Evolutionary conservation across 768 basidiomycete genomes (phyloP).

Genomic region (Paxillus ammoniavirescens): DNA sequence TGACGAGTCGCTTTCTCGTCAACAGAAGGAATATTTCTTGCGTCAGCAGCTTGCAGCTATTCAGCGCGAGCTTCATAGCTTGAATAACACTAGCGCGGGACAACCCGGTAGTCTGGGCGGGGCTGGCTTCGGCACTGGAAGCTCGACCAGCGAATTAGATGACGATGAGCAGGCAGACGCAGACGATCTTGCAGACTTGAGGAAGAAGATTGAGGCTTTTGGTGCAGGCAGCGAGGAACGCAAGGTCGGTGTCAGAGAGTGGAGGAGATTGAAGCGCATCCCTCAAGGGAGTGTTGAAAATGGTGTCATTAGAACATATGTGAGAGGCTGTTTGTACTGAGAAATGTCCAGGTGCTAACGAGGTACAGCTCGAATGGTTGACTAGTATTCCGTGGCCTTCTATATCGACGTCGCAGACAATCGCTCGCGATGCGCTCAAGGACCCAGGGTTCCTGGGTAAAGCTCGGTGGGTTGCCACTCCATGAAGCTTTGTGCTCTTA

Average conservation of each 20-base stretch:
- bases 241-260: conserved; percentile 79
- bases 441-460: conserved; percentile 60
- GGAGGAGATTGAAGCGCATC: conserved; percentile 82
- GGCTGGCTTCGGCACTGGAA: conserved; percentile 26
- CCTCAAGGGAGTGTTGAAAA: conserved; percentile 89
- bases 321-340: conserved; percentile 34
- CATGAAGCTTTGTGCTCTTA: background rate
- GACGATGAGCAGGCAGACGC: conserved; percentile 80
- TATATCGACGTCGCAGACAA: conserved; percentile 17
- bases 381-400: conserved; percentile 83
- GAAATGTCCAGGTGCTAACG: conserved; percentile 5
- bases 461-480: conserved; percentile 46
- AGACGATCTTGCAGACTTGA: conserved; percentile 74
- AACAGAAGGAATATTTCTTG: conserved; percentile 85
- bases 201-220: conserved; percentile 72
- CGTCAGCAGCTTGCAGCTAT: conserved; percentile 82
- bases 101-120: conserved; percentile 12
- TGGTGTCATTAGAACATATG: conserved; percentile 83
- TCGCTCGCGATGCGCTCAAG: conserved; percentile 37
- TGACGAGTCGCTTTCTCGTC: conserved; percentile 81
- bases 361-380: conserved; percentile 75
- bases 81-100: conserved; percentile 38
- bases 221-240: conserved; percentile 73
- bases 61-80: conserved; percentile 66
- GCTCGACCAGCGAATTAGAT: conserved; percentile 52